Percentiles rank a stretch among this genome's conserved stretches.
Evolutionary conservation across 73 alveolate species (phyloP).

Genomic region (Paraurostyla sp.): DNA sequence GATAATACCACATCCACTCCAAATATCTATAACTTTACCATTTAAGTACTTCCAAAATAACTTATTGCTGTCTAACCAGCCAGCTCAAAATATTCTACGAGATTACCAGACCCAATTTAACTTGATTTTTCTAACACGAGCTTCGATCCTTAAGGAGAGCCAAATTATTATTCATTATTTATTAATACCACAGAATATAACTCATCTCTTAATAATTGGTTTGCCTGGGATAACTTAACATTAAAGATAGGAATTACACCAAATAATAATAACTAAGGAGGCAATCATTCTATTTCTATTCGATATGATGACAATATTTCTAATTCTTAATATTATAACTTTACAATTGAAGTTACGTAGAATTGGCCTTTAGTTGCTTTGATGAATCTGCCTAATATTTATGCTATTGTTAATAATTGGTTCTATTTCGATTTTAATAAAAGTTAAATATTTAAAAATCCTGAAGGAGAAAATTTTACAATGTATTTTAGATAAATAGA

Average conservation of each 20-base stretch:
- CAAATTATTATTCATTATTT: too few species aligned
- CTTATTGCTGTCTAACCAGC: neutral
- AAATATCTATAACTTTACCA: neutral
- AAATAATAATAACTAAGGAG: neutral
- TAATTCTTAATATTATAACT: neutral
- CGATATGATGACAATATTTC: neutral
- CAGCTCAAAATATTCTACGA: too few species aligned
- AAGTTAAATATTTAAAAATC: neutral
- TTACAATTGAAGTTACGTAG: neutral
- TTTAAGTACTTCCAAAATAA: neutral
- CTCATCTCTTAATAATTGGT: too few species aligned
- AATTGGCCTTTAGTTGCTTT: conserved; percentile 8
- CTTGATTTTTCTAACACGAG: too few species aligned
- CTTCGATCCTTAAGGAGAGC: too few species aligned
- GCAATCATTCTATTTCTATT: neutral
- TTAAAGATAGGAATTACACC: neutral
- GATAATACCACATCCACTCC: neutral
- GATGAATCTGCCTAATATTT: neutral
- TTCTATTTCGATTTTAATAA: neutral
- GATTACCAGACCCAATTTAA: too few species aligned
- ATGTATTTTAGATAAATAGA: neutral
- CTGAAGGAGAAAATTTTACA: neutral
- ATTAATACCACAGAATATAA: too few species aligned
- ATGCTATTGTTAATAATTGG: neutral
- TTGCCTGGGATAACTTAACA: neutral